Percentiles rank a stretch among this genome's conserved stretches.
Evolutionary conservation across 2,329 filamentous ascomycete genomes (phyloP).

Genomic region (Pseudogymnoascus sp.): DNA sequence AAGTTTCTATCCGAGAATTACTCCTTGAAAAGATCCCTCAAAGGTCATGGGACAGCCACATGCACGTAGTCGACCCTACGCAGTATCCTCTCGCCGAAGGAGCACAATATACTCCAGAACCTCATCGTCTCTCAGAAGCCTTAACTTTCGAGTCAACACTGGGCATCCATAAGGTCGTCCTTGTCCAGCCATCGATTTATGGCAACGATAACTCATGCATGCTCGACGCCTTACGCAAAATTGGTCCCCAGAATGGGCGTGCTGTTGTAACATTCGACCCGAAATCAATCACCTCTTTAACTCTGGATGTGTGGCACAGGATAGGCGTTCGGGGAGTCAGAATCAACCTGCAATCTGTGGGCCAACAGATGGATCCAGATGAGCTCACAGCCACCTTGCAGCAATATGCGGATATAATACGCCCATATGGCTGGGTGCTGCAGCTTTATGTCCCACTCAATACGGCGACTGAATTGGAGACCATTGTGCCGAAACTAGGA

Average conservation of each 20-base stretch:
- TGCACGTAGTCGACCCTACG: slow-evolving; percentile 51
- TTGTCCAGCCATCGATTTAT: slow-evolving; percentile 55
- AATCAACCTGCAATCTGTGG: slow-evolving; percentile 48
- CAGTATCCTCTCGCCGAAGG: slow-evolving; percentile 38
- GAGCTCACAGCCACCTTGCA: slow-evolving; percentile 36
- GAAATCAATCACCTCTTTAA: slow-evolving; percentile 27
- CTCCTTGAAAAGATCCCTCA: background rate
- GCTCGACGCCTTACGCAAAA: slow-evolving; percentile 40
- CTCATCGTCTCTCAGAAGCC: slow-evolving; percentile 43
- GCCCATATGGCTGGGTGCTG: slow-evolving; percentile 45
- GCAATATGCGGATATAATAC: slow-evolving; percentile 41
- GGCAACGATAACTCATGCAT: slow-evolving; percentile 51
- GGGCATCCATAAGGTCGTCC: slow-evolving; percentile 45
- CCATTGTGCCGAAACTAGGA: slow-evolving; percentile 38
- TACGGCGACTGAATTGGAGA: slow-evolving; percentile 39
- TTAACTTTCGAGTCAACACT: slow-evolving; percentile 41
- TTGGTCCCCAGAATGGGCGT: slow-evolving; percentile 42
- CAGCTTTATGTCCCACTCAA: slow-evolving; percentile 49
- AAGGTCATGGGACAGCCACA: slow-evolving; percentile 43
- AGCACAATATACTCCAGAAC: slow-evolving; percentile 42
- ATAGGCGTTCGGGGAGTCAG: slow-evolving; percentile 51
- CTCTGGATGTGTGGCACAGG: slow-evolving; percentile 44
- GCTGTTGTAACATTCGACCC: slow-evolving; percentile 51
- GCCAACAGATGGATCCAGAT: slow-evolving; percentile 27
- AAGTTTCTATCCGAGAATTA: background rate